A percentile compares a stretch with the other conserved stretches of the same genome.
Conservation (phyloP, 768 basidiomycete genomes). For the Lactarius vividus region DNA sequence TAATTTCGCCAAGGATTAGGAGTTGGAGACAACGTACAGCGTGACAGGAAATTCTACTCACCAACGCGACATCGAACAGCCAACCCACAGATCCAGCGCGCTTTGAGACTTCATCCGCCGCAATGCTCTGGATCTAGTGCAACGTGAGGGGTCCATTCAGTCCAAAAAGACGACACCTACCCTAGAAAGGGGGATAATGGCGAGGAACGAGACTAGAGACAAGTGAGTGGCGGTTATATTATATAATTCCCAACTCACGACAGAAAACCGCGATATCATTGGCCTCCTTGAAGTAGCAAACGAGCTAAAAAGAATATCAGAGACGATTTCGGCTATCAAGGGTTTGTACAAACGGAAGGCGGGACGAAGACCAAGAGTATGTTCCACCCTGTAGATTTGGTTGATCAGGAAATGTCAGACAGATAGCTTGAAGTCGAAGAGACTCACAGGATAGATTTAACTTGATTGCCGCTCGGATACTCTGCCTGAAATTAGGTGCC, state of each 20-base stretch:
- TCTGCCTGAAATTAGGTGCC: too few species aligned
- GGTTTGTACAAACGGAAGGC: conserved; percentile 49
- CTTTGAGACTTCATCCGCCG: conserved; percentile 80
- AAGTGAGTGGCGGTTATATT: neutral
- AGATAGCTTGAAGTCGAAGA: too few species aligned
- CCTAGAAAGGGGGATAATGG: conserved; percentile 84
- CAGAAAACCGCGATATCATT: conserved; percentile 64
- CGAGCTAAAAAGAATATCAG: conserved; percentile 52
- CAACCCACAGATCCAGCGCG: conserved; percentile 83
- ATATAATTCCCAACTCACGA: conserved; percentile 46
- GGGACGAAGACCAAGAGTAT: conserved; percentile 53
- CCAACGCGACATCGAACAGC: conserved; percentile 79
- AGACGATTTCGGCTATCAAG: conserved; percentile 3
- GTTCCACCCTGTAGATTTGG: too few species aligned
- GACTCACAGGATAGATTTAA: too few species aligned
- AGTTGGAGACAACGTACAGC: neutral
- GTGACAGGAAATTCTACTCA: conserved; percentile 32
- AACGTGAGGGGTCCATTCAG: conserved; percentile 6
- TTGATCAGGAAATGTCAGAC: too few species aligned
- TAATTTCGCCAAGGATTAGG: neutral
- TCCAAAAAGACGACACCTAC: conserved; percentile 35
- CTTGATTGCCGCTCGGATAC: too few species aligned
- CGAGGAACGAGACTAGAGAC: conserved; percentile 63
- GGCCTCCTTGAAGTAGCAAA: conserved; percentile 47
- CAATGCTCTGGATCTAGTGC: conserved; percentile 68